These are phyloP conservation scores for Aspergillus cavernicola DNA, from an alignment of 495 filamentous ascomycete genomes.

Conservation along the genomic window DNA sequence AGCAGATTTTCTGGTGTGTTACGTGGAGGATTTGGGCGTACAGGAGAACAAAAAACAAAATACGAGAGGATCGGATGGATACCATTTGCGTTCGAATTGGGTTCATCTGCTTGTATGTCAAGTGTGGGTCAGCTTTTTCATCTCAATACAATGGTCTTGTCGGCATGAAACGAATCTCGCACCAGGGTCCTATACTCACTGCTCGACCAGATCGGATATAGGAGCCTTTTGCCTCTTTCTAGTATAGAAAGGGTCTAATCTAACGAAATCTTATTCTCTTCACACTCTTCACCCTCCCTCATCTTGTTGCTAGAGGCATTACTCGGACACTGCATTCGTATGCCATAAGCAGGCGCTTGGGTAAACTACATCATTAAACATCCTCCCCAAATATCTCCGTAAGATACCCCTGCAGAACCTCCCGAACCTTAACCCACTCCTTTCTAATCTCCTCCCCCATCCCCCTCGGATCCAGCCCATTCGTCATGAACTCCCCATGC, in stretches of 20 bases:
- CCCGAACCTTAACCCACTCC: slow-evolving; percentile 36
- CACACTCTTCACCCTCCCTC: neutral
- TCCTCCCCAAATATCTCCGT: neutral
- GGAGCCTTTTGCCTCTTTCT: slow-evolving; percentile 5
- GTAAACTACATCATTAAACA: neutral
- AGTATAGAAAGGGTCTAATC: slow-evolving; percentile 17
- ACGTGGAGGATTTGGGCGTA: slow-evolving; percentile 36
- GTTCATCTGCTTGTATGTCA: slow-evolving; percentile 46
- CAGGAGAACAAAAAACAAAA: slow-evolving; percentile 28
- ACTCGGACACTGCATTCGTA: too few relatives aligned
- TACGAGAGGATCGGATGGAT: slow-evolving; percentile 34
- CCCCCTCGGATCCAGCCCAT: slow-evolving; percentile 29
- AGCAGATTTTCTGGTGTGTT: slow-evolving; percentile 42
- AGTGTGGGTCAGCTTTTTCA: slow-evolving; percentile 46
- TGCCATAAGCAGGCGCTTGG: too few relatives aligned
- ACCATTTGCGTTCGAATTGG: slow-evolving; percentile 31
- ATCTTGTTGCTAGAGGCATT: neutral
- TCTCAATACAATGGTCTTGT: slow-evolving; percentile 49
- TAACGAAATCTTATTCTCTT: slow-evolving; percentile 17
- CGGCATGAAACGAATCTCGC: slow-evolving; percentile 32
- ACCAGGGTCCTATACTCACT: slow-evolving; percentile 9
- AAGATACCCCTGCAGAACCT: slow-evolving; percentile 17
- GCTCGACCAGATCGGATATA: neutral
- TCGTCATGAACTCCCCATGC: slow-evolving; percentile 27
- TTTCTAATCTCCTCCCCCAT: slow-evolving; percentile 21